A percentile compares a stretch with the other conserved stretches of the same genome.
phyloP scores from a whole-genome alignment of 2,329 filamentous ascomycete species.

The Colletotrichum sansevieriae region DNA sequence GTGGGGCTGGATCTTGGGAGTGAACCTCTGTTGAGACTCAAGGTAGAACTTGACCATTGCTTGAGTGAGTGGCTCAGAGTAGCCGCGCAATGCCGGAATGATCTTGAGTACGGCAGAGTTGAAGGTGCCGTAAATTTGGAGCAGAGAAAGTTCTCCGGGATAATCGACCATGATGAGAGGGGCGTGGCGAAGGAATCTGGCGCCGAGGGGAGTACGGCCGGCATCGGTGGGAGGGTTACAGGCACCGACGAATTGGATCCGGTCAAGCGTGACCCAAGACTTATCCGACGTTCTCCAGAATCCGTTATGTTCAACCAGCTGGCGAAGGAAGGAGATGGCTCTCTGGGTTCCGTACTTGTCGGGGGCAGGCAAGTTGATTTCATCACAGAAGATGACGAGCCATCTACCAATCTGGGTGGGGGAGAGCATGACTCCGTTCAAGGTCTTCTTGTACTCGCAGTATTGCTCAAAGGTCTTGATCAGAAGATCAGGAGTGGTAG shows the following conservation, averaged over 20 bases:
- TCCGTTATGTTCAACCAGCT: conserved; percentile 97
- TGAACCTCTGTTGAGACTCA: conserved; percentile 94
- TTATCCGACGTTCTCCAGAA: conserved; percentile 99
- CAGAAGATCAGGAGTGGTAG: conserved; percentile 95
- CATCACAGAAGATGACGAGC: conserved; percentile 99
- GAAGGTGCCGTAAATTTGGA: conserved; percentile 99
- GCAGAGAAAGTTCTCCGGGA: conserved; percentile 92
- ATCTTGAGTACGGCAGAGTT: conserved; percentile 97
- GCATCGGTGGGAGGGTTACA: conserved; percentile 99
- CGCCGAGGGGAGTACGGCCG: conserved; percentile 92
- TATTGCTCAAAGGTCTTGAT: conserved; percentile 99
- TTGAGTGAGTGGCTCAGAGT: conserved; percentile 92
- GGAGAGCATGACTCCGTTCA: conserved; percentile 95
- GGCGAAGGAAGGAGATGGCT: conserved; percentile 95
- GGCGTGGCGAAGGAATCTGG: conserved; percentile 93
- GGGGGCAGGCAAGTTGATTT: conserved; percentile 98
- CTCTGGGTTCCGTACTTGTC: conserved; percentile 98
- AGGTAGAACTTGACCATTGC: conserved; percentile 98
- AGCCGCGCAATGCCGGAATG: conserved; percentile 92
- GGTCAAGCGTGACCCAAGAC: conserved; percentile 96
- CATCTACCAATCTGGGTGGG: conserved; percentile 97
- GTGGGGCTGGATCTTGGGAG: conserved; percentile 95
- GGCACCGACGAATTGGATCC: conserved; percentile 98
- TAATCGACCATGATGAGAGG: conserved; percentile 99
- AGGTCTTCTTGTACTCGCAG: conserved; percentile 98